These are phyloP conservation scores for Aspergillus caelatus DNA, from an alignment of 2,329 filamentous ascomycete species.

Conservation along the genomic window DNA sequence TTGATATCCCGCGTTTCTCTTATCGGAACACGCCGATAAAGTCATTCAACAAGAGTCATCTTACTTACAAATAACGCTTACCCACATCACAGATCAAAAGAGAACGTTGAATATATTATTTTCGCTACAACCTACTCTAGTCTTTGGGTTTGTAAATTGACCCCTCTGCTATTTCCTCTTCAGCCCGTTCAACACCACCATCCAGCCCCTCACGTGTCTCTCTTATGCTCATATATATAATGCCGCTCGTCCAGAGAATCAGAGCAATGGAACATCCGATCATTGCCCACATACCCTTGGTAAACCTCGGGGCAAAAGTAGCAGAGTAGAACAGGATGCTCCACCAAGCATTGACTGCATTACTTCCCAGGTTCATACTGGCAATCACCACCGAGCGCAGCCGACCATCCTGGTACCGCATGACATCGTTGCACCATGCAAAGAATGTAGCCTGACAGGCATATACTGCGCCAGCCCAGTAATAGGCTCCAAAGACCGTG, in stretches of 20 bases:
- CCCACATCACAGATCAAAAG: not conserved
- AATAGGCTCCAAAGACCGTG: conserved; percentile 67
- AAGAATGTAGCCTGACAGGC: conserved; percentile 76
- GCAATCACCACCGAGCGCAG: conserved; percentile 69
- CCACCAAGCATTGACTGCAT: conserved; percentile 74
- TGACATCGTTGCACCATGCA: conserved; percentile 73
- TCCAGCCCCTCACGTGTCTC: conserved; percentile 10
- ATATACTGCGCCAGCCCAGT: conserved; percentile 71
- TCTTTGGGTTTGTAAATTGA: not conserved
- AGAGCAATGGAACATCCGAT: conserved; percentile 25
- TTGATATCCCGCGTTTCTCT: not conserved
- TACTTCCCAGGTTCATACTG: conserved; percentile 71
- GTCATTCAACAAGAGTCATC: too few relatives aligned
- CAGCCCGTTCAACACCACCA: not conserved
- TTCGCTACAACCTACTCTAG: too few relatives aligned
- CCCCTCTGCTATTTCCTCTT: not conserved
- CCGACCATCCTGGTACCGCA: conserved; percentile 65
- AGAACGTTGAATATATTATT: too few relatives aligned
- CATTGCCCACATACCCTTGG: conserved; percentile 47
- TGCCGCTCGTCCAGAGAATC: conserved; percentile 18
- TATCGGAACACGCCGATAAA: not conserved
- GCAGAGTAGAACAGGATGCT: conserved; percentile 71
- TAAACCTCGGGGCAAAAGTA: conserved; percentile 67
- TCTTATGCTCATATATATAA: conserved; percentile 18
- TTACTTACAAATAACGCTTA: too few relatives aligned